Evolutionary conservation across 179 eudicot species (phyloP), one percentile per base, ranked within the genome.

Genomic region (Patellifolia procumbens): DNA sequence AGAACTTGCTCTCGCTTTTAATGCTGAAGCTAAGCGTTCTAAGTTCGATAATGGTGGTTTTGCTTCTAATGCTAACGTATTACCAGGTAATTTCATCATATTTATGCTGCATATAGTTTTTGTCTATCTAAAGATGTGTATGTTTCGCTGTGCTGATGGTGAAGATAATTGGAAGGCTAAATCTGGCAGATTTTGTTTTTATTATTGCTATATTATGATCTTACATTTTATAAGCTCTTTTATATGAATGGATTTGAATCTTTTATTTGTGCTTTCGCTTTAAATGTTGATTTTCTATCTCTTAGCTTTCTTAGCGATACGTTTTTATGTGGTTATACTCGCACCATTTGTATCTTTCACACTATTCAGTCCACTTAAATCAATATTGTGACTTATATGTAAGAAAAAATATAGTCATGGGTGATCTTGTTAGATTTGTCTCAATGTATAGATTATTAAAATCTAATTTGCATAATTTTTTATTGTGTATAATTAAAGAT

Each of bases 1-100:
- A 72, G 91, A 88, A 76, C 86, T 92, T 53, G 97, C 97, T 68
- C 86, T 91, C 22, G 75, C 90, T 63, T 81, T 79, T 78, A 76
- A 78, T 61, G 89, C 82, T 0, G 90, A 86, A 12, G 85, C 89
- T 13, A 92, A 92, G 79, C 89, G 92, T 9, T 83, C 94, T 8
- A 88, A 86, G 85, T 82, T 85, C 26, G 96, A 92, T 4, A 88
- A 89, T 78, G 88, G 86, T 39, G 84, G 81, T 32, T 69, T 16
- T 43, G 11, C 68, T 74, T 58, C 77, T 45, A 29, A 32, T 19
- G 31, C 42, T 22, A 75, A 17, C 53, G 39, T 66, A 2, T 26
- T 34, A 16, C 72, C 79, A 56, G 83, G 83, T 80, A 8, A 59
- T 45, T 34, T 34, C 2, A 68, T 45, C 34, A 2, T 43, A 11